Conservation (phyloP, 306 rosid species). For the Sechiopsis laciniata region DNA sequence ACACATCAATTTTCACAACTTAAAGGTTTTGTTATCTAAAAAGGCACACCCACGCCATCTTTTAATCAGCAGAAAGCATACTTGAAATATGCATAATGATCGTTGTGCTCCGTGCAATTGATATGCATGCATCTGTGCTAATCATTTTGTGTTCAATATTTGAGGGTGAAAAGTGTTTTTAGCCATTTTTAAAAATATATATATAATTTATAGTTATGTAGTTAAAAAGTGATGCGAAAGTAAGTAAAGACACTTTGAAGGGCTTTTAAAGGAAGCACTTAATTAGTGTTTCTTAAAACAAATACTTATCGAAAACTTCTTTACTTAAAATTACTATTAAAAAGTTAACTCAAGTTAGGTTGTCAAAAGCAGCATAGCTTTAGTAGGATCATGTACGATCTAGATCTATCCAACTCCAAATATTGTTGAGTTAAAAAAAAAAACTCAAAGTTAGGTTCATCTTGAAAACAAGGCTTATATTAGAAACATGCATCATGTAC, state of each 20-base stretch:
- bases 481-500: neutral
- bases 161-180: too few relatives aligned
- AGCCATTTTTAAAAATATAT: too few relatives aligned
- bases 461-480: neutral
- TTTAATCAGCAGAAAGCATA: conserved; percentile 13
- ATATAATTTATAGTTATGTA: neutral
- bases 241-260: neutral
- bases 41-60: conserved; percentile 20
- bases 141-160: conserved; percentile 3
- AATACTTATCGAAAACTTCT: neutral
- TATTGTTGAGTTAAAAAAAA: neutral
- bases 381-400: too few relatives aligned
- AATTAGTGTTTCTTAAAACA: neutral
- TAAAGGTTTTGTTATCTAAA: conserved; percentile 2
- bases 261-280: neutral
- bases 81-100: conserved; percentile 7
- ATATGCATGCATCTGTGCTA: conserved; percentile 18
- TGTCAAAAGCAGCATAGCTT: too few relatives aligned
- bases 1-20: conserved; percentile 6
- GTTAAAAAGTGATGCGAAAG: neutral
- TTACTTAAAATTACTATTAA: neutral
- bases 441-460: neutral
- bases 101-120: conserved; percentile 7
- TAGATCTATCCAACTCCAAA: too few relatives aligned
- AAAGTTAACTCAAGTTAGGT: too few relatives aligned